Conservation (phyloP, 2,329 filamentous ascomycete species). For the Colletotrichum incanum region DNA sequence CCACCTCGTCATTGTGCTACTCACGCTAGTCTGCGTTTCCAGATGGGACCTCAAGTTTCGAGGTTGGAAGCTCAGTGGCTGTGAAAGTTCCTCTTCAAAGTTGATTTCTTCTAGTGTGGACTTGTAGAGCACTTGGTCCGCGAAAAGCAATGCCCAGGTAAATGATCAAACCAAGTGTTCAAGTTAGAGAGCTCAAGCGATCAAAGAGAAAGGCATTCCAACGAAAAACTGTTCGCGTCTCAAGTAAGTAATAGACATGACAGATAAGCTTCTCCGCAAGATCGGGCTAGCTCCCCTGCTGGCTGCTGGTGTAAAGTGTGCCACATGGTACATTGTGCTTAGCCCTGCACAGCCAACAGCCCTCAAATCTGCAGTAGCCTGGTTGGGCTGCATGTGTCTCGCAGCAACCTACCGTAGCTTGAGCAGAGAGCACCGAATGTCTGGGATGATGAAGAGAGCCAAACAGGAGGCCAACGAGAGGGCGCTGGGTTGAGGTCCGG, state of each 20-base stretch:
- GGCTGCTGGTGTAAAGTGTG: constrained; percentile 18
- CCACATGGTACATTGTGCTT: constrained; percentile 20
- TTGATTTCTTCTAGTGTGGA: background rate
- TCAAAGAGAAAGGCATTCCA: background rate
- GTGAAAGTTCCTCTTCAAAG: background rate
- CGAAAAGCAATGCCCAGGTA: background rate
- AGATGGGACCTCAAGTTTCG: constrained; percentile 14
- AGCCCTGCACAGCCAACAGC: constrained; percentile 20
- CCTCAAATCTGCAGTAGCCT: constrained; percentile 27
- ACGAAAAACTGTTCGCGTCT: background rate
- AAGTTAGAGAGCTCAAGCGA: background rate
- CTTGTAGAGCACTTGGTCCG: too few species aligned
- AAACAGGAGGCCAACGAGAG: constrained; percentile 10
- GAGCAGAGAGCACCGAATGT: background rate
- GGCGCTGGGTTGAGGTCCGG: background rate
- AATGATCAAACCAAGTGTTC: too few species aligned
- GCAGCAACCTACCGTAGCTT: constrained; percentile 12
- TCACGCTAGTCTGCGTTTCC: constrained; percentile 13
- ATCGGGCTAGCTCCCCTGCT: constrained; percentile 9
- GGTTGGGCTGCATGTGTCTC: constrained; percentile 19
- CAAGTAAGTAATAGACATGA: background rate
- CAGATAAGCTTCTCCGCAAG: constrained; percentile 7
- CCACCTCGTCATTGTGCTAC: constrained; percentile 9
- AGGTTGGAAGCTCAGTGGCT: background rate
- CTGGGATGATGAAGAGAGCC: background rate